phyloP scores from a whole-genome alignment of 148 eudicot species.

The Polygonum aviculare region DNA sequence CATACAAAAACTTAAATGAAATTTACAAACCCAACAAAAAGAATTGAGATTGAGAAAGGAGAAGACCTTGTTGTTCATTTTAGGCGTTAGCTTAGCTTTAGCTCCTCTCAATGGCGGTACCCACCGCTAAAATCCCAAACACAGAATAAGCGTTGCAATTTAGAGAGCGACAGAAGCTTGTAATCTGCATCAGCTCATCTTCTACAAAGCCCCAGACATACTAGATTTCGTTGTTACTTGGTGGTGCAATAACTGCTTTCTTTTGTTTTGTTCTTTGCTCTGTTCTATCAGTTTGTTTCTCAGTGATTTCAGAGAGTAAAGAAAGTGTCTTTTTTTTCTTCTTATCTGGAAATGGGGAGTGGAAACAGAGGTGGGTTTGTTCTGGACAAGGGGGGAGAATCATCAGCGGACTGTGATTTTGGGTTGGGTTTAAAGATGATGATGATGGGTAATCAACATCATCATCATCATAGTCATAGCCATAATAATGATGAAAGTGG shows the following conservation, averaged over 20 bases:
- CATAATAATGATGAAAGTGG: slow-evolving; percentile 6
- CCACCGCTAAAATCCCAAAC: not conserved
- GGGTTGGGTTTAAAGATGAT: slow-evolving; percentile 12
- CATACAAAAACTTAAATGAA: not conserved
- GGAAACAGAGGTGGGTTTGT: slow-evolving; percentile 9
- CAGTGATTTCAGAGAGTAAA: not conserved
- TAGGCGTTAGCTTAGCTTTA: not conserved
- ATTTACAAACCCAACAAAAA: not conserved
- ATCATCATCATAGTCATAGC: not conserved
- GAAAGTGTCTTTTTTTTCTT: not conserved
- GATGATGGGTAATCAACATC: slow-evolving; percentile 10
- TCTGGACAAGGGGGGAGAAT: not conserved
- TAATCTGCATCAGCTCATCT: slow-evolving; percentile 3
- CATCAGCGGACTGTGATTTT: slow-evolving; percentile 2
- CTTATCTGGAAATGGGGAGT: not conserved
- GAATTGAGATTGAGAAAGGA: not conserved
- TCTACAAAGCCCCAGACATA: not conserved
- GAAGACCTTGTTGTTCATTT: not conserved
- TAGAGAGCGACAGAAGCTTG: slow-evolving; percentile 1
- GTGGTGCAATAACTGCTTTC: not conserved
- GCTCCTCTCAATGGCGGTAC: not conserved
- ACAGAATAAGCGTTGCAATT: not conserved
- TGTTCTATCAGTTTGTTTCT: not conserved
- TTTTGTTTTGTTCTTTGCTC: not conserved
- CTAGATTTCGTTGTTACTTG: not conserved